These are phyloP conservation scores for Mariannaea elegans DNA, from an alignment of 2,329 filamentous ascomycete species.

Conservation along the genomic window DNA sequence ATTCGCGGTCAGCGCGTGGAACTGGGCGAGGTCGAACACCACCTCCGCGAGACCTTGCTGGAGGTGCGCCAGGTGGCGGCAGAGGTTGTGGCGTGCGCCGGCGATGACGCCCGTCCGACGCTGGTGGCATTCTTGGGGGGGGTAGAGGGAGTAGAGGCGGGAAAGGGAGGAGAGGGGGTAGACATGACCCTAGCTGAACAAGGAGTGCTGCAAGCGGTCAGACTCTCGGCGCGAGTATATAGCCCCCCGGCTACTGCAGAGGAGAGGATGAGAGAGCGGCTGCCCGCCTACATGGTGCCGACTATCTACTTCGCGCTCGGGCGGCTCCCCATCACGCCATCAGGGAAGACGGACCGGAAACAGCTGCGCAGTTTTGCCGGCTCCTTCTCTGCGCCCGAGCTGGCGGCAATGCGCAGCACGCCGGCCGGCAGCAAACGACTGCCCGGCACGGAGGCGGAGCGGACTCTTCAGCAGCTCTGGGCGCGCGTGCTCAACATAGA, in stretches of 20 bases:
- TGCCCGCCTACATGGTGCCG: neutral
- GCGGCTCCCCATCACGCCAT: neutral
- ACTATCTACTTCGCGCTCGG: neutral
- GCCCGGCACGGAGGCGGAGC: neutral
- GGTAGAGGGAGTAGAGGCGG: too few species aligned
- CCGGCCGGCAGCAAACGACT: neutral
- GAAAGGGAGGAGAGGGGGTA: too few species aligned
- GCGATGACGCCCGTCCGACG: neutral
- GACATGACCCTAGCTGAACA: neutral
- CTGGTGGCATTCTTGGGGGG: neutral
- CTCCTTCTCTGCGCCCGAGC: neutral
- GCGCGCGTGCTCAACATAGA: neutral
- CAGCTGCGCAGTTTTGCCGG: neutral
- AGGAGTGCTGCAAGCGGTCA: too few species aligned
- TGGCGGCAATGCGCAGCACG: neutral
- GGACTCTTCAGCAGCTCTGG: neutral
- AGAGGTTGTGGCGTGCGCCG: neutral
- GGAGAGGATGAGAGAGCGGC: neutral
- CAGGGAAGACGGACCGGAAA: neutral
- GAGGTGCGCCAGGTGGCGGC: neutral
- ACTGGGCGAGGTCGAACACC: constrained; percentile 54
- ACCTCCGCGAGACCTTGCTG: constrained; percentile 52
- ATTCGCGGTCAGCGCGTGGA: constrained; percentile 67
- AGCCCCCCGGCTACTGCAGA: neutral
- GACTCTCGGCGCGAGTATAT: neutral